Percentiles rank a stretch among this genome's conserved stretches.
These are phyloP conservation scores for Beauveria scarabaeidicola DNA, from an alignment of 2,329 filamentous ascomycete species.

Conservation along the genomic window DNA sequence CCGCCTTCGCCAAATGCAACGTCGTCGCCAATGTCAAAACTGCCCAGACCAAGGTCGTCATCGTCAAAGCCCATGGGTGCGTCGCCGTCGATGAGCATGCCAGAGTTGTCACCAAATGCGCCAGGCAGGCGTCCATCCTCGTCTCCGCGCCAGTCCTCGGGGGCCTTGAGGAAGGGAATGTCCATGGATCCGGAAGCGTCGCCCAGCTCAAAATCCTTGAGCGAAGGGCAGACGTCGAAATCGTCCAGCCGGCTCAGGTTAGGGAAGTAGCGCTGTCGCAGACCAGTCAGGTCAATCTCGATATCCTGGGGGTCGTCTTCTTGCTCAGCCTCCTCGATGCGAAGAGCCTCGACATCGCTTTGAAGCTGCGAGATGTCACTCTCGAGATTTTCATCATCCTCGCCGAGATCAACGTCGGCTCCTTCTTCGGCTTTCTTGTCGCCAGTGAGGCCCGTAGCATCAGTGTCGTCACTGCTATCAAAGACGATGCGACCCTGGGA, in stretches of 20 bases:
- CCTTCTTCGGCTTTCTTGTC: conserved; percentile 35
- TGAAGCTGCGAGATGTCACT: conserved; percentile 16
- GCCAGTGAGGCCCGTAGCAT: conserved; percentile 81
- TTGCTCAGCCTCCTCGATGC: conserved; percentile 32
- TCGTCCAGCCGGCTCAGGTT: conserved; percentile 68
- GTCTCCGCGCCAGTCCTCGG: conserved; percentile 74
- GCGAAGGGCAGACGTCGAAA: conserved; percentile 87
- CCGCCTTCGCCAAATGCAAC: conserved; percentile 91
- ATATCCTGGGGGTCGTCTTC: conserved; percentile 40
- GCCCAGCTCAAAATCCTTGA: conserved; percentile 89
- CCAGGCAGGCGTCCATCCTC: conserved; percentile 51
- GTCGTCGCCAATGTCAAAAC: conserved; percentile 62
- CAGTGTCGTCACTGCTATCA: conserved; percentile 90
- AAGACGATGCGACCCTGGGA: conserved; percentile 89
- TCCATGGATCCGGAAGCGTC: conserved; percentile 78
- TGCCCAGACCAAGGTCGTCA: conserved; percentile 65
- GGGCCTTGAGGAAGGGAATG: conserved; percentile 83
- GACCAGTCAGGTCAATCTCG: conserved; percentile 68
- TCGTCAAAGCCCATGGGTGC: conserved; percentile 66
- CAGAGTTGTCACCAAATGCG: conserved; percentile 58
- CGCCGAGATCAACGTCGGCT: conserved; percentile 32
- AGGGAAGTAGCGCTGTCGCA: conserved; percentile 79
- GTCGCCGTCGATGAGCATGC: conserved; percentile 79
- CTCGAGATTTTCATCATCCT: conserved; percentile 27
- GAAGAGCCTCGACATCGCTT: conserved; percentile 15